Base-by-base conservation (phyloP, 2,329 filamentous ascomycete species). In the Aspergillus clavatus region DNA sequence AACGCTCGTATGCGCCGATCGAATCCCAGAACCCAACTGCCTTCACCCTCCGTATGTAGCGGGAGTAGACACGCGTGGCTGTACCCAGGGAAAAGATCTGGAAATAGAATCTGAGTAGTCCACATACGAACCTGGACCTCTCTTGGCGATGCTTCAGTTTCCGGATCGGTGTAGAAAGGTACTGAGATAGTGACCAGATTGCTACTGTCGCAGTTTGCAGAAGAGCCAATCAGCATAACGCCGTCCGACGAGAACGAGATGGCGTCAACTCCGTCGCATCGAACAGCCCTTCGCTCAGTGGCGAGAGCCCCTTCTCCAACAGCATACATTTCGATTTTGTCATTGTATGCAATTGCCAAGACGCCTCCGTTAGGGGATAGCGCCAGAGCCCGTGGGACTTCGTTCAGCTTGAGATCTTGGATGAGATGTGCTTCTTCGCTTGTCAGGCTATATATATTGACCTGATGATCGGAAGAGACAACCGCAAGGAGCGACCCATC, bases 261-360 rank as follows among this genome's bases (percentile, higher is more conserved):
- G 2, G 81, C 75, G 60, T 91, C 87, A 4, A 90, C 84, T 1
- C 78, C 79, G 59, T 87, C 83, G 59, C 87, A 91, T 59, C 89
- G 88, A 46, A 91, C 86, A 8, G 86, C 80, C 54, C 87, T 77
- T 57, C 84, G 78, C 54, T 89, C 84, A 0, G 80, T 86, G 10
- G 79, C 67, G 22, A 84, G 59, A 21, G 80, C 81, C 42, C 75
- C 79, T 2, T 83, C 74, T 38, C 80, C 80, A 29, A 95, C 72
- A 4, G 88, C 86, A 22, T 87, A 83, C 0, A 95, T 86, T 65
- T 95, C 89, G 51, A 95, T 90, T n/a, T 87, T 87, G 44, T 87
- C 86, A 59, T 89, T 83, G 65, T 90, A 94, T 6, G 89, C 89
- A 12, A 88, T 85, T 19, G 89, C 89, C 37, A 95, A 70, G 11